These are phyloP conservation scores for Panaeolus papilionaceus DNA, from an alignment of 768 basidiomycete species.

Conservation along the genomic window DNA sequence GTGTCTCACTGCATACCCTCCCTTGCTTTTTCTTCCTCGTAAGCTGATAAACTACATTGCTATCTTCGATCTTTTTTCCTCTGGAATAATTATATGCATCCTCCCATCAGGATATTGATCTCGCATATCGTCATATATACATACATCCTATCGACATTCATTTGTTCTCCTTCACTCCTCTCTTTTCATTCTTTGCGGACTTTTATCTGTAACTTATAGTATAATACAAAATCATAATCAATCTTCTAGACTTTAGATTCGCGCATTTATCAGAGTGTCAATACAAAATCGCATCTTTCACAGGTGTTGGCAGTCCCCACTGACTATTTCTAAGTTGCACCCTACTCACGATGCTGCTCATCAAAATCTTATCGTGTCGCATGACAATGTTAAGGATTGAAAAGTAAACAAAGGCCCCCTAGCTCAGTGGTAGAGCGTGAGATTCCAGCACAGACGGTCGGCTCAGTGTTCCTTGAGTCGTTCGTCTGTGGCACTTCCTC, in stretches of 20 bases:
- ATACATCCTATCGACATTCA: constrained; percentile 30
- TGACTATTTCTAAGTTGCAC: too few relatives aligned
- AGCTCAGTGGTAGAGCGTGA: constrained; percentile 44
- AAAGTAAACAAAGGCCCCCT: constrained; percentile 30
- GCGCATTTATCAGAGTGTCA: too few relatives aligned
- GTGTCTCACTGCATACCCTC: not conserved
- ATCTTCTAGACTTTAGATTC: not conserved
- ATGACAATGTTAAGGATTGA: too few relatives aligned
- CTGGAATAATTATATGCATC: constrained; percentile 13
- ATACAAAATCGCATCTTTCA: too few relatives aligned
- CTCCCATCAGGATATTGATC: constrained; percentile 12
- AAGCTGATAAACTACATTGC: not conserved
- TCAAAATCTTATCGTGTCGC: too few relatives aligned
- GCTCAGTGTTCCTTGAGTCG: not conserved
- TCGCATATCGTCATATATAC: constrained; percentile 31
- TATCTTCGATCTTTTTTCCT: not conserved
- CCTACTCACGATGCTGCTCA: too few relatives aligned
- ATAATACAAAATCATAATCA: constrained; percentile 1
- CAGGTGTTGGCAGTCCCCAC: too few relatives aligned
- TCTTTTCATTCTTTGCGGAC: constrained; percentile 26
- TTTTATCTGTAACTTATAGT: constrained; percentile 29
- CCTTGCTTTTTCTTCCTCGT: not conserved
- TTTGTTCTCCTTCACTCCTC: constrained; percentile 21
- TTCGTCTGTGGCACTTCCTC: constrained; percentile 24
- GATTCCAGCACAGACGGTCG: constrained; percentile 31